Conservation (phyloP, 306 rosid genomes). For the Malus fusca region DNA sequence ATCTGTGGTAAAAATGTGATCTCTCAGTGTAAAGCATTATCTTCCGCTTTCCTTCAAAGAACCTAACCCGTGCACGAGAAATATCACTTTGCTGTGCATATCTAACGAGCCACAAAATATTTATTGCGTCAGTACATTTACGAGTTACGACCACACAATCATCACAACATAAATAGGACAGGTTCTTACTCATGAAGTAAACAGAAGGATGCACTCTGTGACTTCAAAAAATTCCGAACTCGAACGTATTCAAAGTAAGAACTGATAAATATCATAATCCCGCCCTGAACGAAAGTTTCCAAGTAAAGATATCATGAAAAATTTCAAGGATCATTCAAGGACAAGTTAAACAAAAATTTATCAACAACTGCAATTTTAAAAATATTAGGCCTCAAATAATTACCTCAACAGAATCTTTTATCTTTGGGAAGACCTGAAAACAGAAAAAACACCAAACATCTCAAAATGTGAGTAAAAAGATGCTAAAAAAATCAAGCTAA, state of each 20-base stretch:
- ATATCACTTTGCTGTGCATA: slow-evolving; percentile 67
- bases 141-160: background rate
- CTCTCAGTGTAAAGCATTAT: slow-evolving; percentile 93
- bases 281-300: slow-evolving; percentile 57
- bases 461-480: background rate
- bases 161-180: background rate
- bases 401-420: slow-evolving; percentile 76
- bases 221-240: slow-evolving; percentile 73
- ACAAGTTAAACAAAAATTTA: background rate
- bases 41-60: slow-evolving; percentile 67
- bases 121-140: slow-evolving; percentile 6
- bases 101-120: slow-evolving; percentile 33
- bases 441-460: slow-evolving; percentile 15
- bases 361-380: background rate
- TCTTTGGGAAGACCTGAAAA: slow-evolving; percentile 80
- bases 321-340: background rate
- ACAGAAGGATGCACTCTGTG: slow-evolving; percentile 80
- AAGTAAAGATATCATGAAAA: background rate
- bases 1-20: slow-evolving; percentile 90
- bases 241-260: slow-evolving; percentile 79
- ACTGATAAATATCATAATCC: slow-evolving; percentile 74
- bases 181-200: slow-evolving; percentile 86
- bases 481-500: background rate
- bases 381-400: background rate
- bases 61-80: slow-evolving; percentile 81